Evolutionary conservation across 2,329 filamentous ascomycete genomes (phyloP), one percentile per base, ranked within the genome.

Genomic region (Beauveria sp.): DNA sequence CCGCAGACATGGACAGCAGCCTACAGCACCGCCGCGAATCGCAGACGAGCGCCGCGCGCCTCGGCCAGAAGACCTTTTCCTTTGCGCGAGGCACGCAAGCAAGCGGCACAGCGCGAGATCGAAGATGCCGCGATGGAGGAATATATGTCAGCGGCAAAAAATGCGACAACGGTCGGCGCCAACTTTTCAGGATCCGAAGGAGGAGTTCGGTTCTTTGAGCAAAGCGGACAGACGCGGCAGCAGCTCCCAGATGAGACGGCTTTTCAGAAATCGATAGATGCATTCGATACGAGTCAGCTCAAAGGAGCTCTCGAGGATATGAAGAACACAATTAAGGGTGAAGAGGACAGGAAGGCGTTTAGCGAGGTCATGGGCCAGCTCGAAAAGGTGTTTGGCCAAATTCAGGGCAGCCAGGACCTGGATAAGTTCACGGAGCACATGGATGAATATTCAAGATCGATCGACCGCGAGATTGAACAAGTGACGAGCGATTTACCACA

Each of bases 181-280:
- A 45, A 34, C 12, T 7, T 30, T 14, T 20, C 56, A 12, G 43
- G n/a, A 2, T 12, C 30, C 2, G 63, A 68, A 18, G 72, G 71
- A 42, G 70, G 72, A 3, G 73, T 82, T 12, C 74, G 76, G 9
- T 82, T 75, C 66, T 84, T 81, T 63, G 79, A 84, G 60, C 77
- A 82, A 66, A 73, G 74, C 16, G 71, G 72, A 3, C 65, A 70
- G 34, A 66, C 67, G 8, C 66, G 79, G 14, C 74, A 69, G 18
- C 73, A 75, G 64, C 69, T 82, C 20, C 64, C 66, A 10, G 66
- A 72, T 62, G 70, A 76, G 53, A 70, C 76, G n/a, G 75, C 74
- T 8, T 80, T 80, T 62, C 71, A 67, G 40, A 68, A 74, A 24
- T 75, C 76, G 0, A 59, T 80, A 5, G 68, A 73, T 63, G 65